Evolutionary conservation across 192 early-diverging fungal genomes (phyloP).

Genomic region (Lobosporangium transversale): DNA sequence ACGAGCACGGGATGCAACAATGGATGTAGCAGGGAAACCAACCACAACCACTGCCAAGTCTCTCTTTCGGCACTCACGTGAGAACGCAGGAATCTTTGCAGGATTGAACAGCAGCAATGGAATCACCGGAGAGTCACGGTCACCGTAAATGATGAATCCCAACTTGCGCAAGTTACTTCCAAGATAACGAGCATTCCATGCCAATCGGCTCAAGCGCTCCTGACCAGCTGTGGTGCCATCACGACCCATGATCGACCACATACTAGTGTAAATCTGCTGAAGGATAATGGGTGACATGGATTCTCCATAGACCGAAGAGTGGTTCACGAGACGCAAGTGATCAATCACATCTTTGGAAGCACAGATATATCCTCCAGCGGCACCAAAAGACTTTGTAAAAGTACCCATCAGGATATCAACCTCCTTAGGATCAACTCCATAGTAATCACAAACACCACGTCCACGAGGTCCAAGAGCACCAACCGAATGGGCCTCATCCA

Average conservation of each 20-base stretch:
- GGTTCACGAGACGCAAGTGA: constrained; percentile 79
- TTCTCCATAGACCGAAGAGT: constrained; percentile 92
- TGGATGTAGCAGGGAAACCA: constrained; percentile 97
- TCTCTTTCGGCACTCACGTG: constrained; percentile 87
- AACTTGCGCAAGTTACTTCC: constrained; percentile 79
- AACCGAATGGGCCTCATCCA: constrained; percentile 98
- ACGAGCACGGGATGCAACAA: constrained; percentile 91
- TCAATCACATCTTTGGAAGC: constrained; percentile 78
- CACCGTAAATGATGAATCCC: constrained; percentile 95
- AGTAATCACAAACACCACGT: constrained; percentile 96
- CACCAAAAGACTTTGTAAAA: constrained; percentile 98
- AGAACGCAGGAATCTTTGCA: constrained; percentile 97
- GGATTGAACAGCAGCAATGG: constrained; percentile 94
- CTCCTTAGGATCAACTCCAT: constrained; percentile 86
- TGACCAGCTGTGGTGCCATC: constrained; percentile 85
- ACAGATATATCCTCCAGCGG: constrained; percentile 95
- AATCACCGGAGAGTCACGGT: constrained; percentile 87
- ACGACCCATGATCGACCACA: constrained; percentile 95
- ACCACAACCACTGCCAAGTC: constrained; percentile 97
- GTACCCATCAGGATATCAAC: constrained; percentile 98
- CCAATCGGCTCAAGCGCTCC: constrained; percentile 84
- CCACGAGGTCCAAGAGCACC: constrained; percentile 94
- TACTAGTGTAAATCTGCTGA: constrained; percentile 90
- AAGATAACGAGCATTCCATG: constrained; percentile 89
- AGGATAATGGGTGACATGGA: constrained; percentile 85